phyloP scores from a whole-genome alignment of 495 filamentous ascomycete species.

The Penicillium cataractarum region DNA sequence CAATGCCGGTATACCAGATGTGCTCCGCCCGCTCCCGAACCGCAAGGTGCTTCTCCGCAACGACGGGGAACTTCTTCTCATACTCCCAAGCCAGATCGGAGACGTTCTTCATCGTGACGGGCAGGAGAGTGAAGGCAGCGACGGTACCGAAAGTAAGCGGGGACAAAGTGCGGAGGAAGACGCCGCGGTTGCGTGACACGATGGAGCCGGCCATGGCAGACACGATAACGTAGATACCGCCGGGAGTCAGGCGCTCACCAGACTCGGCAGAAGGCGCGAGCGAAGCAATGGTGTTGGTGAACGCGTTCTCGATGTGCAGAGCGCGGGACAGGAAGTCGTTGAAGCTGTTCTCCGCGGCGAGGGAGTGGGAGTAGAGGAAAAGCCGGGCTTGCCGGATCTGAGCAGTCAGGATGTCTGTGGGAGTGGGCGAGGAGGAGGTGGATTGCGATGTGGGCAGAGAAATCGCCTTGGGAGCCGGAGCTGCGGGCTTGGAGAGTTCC shows the following conservation, averaged over 20 bases:
- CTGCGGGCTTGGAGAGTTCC: slow-evolving; percentile 43
- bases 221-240: slow-evolving; percentile 85
- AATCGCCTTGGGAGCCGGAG: slow-evolving; percentile 26
- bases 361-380: slow-evolving; percentile 74
- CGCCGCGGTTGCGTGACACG: slow-evolving; percentile 78
- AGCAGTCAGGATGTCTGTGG: slow-evolving; percentile 86
- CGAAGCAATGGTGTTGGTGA: slow-evolving; percentile 80
- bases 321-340: slow-evolving; percentile 74
- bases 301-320: slow-evolving; percentile 76
- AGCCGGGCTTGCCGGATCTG: slow-evolving; percentile 81
- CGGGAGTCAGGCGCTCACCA: slow-evolving; percentile 83
- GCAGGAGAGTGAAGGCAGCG: slow-evolving; percentile 74
- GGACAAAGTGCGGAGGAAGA: slow-evolving; percentile 71
- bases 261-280: slow-evolving; percentile 82
- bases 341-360: slow-evolving; percentile 71
- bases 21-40: slow-evolving; percentile 67
- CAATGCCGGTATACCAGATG: slow-evolving; percentile 68
- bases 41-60: slow-evolving; percentile 76
- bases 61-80: slow-evolving; percentile 79
- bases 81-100: slow-evolving; percentile 82
- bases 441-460: slow-evolving; percentile 29
- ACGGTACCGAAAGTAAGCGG: slow-evolving; percentile 73
- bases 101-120: slow-evolving; percentile 83
- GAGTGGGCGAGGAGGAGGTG: slow-evolving; percentile 64
- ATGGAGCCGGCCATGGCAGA: slow-evolving; percentile 92